Conservation (phyloP, 306 rosid genomes). For the Abrus pulchellus region DNA sequence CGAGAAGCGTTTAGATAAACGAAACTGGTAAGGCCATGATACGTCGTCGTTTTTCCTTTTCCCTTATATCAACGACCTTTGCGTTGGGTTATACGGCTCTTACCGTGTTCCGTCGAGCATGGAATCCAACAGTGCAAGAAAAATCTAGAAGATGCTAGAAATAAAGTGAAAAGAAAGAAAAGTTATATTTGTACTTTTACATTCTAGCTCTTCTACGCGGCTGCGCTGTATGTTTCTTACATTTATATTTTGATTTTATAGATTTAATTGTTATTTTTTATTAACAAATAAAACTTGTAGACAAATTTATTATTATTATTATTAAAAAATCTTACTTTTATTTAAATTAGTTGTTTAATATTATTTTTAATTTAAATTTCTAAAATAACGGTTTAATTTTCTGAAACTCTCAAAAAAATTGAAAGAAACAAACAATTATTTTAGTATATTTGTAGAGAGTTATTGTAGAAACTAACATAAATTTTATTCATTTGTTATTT, state of each 20-base stretch:
- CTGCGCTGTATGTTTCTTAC: not conserved
- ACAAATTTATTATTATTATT: no score
- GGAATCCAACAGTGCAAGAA: not conserved
- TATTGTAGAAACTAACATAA: no score
- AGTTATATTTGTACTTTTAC: not conserved
- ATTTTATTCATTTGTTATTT: no score
- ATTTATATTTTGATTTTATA: not conserved
- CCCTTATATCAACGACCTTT: not conserved
- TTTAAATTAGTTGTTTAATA: no score
- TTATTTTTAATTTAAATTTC: no score
- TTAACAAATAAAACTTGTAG: no score
- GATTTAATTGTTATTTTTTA: not conserved
- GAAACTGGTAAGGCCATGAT: not conserved
- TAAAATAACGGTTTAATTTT: no score
- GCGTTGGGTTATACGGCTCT: not conserved
- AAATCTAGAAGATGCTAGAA: not conserved
- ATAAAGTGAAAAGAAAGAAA: not conserved
- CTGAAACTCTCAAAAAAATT: no score
- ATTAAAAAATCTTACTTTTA: no score
- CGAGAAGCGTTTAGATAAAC: not conserved
- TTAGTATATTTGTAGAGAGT: no score
- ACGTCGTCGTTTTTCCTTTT: constrained; percentile 40
- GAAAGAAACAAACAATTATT: no score
- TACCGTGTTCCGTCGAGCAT: not conserved
- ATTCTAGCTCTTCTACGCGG: not conserved